Base-by-base conservation (phyloP, 345 rosid species). In the Eutrema yunnanense region DNA sequence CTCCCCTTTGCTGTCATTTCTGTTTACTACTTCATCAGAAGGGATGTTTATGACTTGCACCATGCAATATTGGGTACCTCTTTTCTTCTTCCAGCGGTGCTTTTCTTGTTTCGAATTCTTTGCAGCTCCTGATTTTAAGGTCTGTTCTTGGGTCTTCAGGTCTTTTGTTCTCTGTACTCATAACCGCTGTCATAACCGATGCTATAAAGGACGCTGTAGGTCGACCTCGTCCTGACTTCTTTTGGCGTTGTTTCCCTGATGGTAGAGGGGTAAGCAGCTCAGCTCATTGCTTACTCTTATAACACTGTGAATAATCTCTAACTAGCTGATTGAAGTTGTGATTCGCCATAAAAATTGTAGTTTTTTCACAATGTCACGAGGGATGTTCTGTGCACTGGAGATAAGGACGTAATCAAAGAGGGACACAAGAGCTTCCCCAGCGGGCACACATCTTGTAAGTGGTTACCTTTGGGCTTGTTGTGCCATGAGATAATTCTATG, bases 351-450 rank as follows among this genome's bases (percentile, higher is more conserved):
- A 63, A 63, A 30, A 16, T 65, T 26, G 0, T 41, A 90, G 98
- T 76, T 80, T 54, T 93, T 80, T 81, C 81, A 88, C 71, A 70
- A 79, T 40, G 76, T 90, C 52, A 90, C 92, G 11, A 77, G 69
- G 64, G 51, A 81, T 76, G 98, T 91, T 65, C 46, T 84, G 54
- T 94, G 98, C 69, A 91, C 86, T 26, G 97, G 96, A 73, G 53
- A 78, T 40, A 88, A 87, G 79, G 65, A 34, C 48, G 88, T 89
- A 53, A 84, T 94, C 44, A 94, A 82, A 79, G 98, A 91, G 77
- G 98, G 98, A 29, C 92, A 94, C 71, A 94, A 89, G 80, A 91
- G 97, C 80, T 94, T 94, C 75, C 97, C 97, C 26, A 91, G 98
- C 43, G 98, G 98, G 2, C 98, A 94, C 74, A 89, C 97, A 19